Evolutionary conservation across 805 yeast species (phyloP), one percentile per base, ranked within the genome.

Genomic region (Barnettozyma wickerhamii): DNA sequence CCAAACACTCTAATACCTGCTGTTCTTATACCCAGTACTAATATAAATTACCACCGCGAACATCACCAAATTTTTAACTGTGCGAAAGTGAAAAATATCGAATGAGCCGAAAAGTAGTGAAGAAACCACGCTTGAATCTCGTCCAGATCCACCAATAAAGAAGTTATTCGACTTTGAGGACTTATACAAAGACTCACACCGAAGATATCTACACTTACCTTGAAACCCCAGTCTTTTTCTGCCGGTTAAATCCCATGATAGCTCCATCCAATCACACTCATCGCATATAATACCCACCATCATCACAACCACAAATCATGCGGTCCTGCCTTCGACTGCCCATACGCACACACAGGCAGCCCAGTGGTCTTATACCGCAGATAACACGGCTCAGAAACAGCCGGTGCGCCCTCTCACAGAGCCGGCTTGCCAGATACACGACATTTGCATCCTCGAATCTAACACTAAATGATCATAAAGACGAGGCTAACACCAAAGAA

Each of bases 391-490:
- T 23, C 26, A 23, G 9, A 23, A 30, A 21, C 40, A 18, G 12
- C 5, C 6, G 5, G 5, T 10, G 7, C 10, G 6, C 6, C 24
- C 15, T 6, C n/a, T n/a, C n/a, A n/a, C 19, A 14, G 7, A 10
- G 4, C 19, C 7, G 7, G 19, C 15, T 10, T 7, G 29, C 19
- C 5, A 14, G 15, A 14, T 19, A 28, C 23, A 41, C 44, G 26
- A 41, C 44, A 7, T 37, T 41, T 33, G 44, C 44, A 23, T 37
- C 44, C 9, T 37, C 44, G 4, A 41, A 41, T 15, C 29, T 36
- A 10, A 10, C 33, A 9, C 17, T 26, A 15, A 30, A 23, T 9
- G 21, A 34, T 4, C 14, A 19, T 21, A 21, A 29, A 19, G 30
- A 23, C 18, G 19, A 18, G 18, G 14, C 32, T 26, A 35, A 10